Conservation (phyloP, 2,329 filamentous ascomycete species). For the Thermoascus crustaceus region DNA sequence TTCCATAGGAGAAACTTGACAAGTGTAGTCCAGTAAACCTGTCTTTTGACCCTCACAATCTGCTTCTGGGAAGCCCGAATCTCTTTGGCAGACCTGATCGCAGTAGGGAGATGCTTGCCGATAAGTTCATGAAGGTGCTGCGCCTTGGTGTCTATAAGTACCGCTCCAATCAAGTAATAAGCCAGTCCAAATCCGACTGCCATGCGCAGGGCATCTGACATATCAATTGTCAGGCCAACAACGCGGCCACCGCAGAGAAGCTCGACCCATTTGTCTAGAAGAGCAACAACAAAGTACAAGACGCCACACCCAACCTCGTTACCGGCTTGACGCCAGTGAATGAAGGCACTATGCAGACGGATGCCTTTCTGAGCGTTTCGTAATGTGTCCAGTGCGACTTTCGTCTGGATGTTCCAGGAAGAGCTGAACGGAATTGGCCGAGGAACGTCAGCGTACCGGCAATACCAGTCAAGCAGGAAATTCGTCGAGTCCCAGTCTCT, state of each 20-base stretch:
- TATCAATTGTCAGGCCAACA: constrained; percentile 30
- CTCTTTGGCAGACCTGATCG: constrained; percentile 34
- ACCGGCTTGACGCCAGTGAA: constrained; percentile 51
- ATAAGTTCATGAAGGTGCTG: constrained; percentile 42
- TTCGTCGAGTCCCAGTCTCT: constrained; percentile 46
- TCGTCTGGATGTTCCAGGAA: constrained; percentile 51
- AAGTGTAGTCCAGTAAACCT: constrained; percentile 45
- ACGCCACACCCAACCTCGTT: constrained; percentile 48
- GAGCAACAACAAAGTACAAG: constrained; percentile 47
- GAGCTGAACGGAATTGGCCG: constrained; percentile 48
- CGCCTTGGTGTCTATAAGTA: constrained; percentile 49
- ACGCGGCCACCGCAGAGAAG: constrained; percentile 39
- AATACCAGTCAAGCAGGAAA: constrained; percentile 49
- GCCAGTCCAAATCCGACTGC: constrained; percentile 49
- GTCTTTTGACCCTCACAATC: constrained; percentile 39
- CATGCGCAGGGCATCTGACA: constrained; percentile 34
- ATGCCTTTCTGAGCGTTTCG: constrained; percentile 48
- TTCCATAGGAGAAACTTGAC: constrained; percentile 44
- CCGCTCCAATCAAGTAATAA: constrained; percentile 51
- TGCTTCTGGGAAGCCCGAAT: constrained; percentile 39
- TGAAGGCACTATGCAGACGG: constrained; percentile 48
- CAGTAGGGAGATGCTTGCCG: constrained; percentile 33
- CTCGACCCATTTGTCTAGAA: constrained; percentile 49
- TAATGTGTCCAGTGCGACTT: constrained; percentile 47
- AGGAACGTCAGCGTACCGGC: constrained; percentile 39